Conservation (phyloP, 495 filamentous ascomycete species). For the Hyaloscypha variabilis region DNA sequence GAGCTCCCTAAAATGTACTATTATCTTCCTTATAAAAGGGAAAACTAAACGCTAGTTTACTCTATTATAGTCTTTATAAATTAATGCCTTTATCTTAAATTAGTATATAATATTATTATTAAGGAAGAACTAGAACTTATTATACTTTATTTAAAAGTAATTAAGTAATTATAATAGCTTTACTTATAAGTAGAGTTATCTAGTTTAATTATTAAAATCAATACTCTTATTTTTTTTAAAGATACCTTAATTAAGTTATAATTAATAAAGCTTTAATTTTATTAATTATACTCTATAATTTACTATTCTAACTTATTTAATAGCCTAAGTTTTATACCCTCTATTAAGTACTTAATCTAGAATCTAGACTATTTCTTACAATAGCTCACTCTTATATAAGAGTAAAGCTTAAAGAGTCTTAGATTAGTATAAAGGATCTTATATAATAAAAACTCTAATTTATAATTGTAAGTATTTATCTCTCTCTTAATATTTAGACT, state of each 20-base stretch:
- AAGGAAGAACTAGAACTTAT: constrained; percentile 55
- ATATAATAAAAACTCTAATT: background rate
- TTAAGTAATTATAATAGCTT: background rate
- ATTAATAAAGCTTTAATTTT: constrained; percentile 1
- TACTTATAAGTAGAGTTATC: background rate
- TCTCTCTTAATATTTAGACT: background rate
- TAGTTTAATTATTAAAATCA: background rate
- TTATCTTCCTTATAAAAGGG: too few relatives aligned
- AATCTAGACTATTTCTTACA: background rate
- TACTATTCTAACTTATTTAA: background rate
- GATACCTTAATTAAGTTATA: background rate
- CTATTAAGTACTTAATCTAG: background rate
- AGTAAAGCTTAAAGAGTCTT: background rate
- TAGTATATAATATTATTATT: too few relatives aligned
- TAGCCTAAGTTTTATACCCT: background rate
- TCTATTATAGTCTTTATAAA: too few relatives aligned
- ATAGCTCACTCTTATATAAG: background rate
- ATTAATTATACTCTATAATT: constrained; percentile 1
- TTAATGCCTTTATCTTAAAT: too few relatives aligned
- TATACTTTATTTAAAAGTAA: background rate
- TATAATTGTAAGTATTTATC: background rate
- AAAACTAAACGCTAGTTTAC: too few relatives aligned
- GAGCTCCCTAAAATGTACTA: too few relatives aligned
- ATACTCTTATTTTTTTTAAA: background rate
- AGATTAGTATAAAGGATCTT: background rate